Conservation (phyloP, 306 rosid genomes). For the Cucurbita maxima region DNA sequence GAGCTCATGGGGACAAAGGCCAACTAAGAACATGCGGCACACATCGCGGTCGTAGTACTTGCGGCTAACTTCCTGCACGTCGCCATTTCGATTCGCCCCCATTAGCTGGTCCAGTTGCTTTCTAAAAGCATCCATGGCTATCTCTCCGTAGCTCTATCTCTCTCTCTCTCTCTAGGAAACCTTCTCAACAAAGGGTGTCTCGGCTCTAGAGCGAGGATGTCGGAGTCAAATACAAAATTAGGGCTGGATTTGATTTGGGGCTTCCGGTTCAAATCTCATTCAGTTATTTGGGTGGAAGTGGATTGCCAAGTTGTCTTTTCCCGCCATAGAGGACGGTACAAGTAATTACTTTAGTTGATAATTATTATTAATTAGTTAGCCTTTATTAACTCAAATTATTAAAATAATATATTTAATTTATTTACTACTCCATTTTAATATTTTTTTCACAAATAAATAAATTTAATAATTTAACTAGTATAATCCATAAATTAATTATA, state of each 20-base stretch:
- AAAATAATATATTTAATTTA: no score
- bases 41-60: constrained; percentile 95
- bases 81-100: constrained; percentile 99
- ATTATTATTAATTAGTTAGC: no score
- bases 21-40: constrained; percentile 87
- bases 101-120: constrained; percentile 94
- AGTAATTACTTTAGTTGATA: no score
- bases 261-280: neutral
- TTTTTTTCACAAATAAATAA: no score
- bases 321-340: no score
- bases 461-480: no score
- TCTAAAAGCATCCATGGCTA: constrained; percentile 77
- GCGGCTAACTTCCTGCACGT: constrained; percentile 91
- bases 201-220: neutral
- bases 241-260: constrained; percentile 3
- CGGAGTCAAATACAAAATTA: neutral
- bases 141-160: neutral
- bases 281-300: neutral
- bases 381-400: no score
- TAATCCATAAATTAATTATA: no score
- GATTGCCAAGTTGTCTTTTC: neutral
- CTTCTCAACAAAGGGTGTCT: neutral
- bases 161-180: neutral
- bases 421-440: no score
- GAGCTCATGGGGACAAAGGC: constrained; percentile 97